These are phyloP conservation scores for Diospyros lotus DNA, from an alignment of 148 eudicot genomes.

Conservation along the genomic window DNA sequence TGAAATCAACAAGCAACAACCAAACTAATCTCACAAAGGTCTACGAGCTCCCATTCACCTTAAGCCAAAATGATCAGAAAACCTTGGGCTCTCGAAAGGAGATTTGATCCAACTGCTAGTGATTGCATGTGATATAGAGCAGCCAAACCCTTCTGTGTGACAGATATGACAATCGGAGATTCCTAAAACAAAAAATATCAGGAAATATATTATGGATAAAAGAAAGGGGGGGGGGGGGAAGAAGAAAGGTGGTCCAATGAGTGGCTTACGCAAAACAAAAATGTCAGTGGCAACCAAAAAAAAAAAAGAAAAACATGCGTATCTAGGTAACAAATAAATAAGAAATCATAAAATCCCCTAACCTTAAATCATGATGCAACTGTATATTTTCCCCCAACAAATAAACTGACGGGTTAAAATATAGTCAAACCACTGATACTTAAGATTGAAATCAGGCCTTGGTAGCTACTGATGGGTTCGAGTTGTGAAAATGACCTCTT, in stretches of 20 bases:
- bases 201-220: not conserved
- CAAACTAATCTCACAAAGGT: not conserved
- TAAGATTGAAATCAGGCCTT: too few species aligned
- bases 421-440: not conserved
- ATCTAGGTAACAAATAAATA: not conserved
- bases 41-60: conserved; percentile 24
- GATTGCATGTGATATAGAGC: conserved; percentile 30
- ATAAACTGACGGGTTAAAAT: not conserved
- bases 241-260: too few species aligned
- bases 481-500: too few species aligned
- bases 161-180: conserved; percentile 25
- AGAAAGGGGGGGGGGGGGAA: not conserved
- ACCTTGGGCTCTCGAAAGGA: conserved; percentile 20
- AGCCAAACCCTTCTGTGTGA: conserved; percentile 33
- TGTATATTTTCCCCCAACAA: not conserved
- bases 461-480: too few species aligned
- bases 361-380: too few species aligned
- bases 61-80: conserved; percentile 23
- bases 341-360: not conserved
- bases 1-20: not conserved
- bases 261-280: not conserved
- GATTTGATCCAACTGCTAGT: conserved; percentile 28
- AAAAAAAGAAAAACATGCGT: not conserved
- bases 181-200: conserved; percentile 16
- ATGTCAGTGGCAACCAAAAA: not conserved